phyloP scores from a whole-genome alignment of 208 protist species.

The Acanthamoeba lenticulata region DNA sequence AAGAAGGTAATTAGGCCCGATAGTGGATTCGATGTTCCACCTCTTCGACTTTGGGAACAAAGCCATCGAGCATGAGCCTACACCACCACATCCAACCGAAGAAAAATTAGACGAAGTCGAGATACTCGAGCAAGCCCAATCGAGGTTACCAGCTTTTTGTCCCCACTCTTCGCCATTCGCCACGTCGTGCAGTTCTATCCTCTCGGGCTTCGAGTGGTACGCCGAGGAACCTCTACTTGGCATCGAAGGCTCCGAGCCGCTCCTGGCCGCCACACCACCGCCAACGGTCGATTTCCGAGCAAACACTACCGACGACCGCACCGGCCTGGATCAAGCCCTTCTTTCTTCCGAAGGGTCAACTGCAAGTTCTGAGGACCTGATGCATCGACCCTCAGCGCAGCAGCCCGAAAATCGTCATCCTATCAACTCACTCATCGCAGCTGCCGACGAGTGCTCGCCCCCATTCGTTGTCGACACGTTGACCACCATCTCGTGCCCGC shows the following conservation, averaged over 20 bases:
- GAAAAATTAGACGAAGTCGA: conserved; percentile 49
- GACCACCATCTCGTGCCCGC: neutral
- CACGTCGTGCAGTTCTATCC: neutral
- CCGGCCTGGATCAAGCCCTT: neutral
- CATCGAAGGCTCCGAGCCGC: neutral
- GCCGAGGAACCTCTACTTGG: neutral
- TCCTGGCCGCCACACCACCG: neutral
- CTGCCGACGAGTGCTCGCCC: neutral
- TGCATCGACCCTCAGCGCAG: conserved; percentile 14
- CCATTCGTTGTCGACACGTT: conserved; percentile 58
- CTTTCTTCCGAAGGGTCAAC: neutral
- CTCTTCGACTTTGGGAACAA: neutral
- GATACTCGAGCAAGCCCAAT: conserved; percentile 31
- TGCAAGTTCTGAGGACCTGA: neutral
- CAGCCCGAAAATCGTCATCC: conserved; percentile 8
- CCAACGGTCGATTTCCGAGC: conserved; percentile 14
- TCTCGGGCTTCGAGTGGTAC: conserved; percentile 39
- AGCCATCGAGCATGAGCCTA: neutral
- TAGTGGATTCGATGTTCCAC: conserved; percentile 16
- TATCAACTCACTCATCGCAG: neutral
- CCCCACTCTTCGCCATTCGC: conserved; percentile 23
- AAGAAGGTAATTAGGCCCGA: neutral
- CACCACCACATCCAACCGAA: neutral
- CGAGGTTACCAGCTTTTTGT: conserved; percentile 38
- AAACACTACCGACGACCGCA: conserved; percentile 18